phyloP scores from a whole-genome alignment of 1,284 basidiomycete genomes.

The Chalciporus sp. region DNA sequence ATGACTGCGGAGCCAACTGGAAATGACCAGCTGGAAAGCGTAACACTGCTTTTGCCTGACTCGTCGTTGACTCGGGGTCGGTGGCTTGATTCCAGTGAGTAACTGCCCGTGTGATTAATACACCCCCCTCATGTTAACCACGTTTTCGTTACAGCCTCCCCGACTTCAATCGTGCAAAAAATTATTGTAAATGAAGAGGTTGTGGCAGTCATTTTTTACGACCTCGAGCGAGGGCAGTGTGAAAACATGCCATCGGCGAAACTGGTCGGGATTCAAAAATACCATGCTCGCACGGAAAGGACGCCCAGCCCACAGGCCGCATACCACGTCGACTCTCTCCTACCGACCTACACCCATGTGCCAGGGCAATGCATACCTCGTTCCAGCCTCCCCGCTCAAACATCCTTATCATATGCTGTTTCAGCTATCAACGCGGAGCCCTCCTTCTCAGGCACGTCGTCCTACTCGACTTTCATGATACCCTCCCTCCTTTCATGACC shows the following conservation, averaged over 20 bases:
- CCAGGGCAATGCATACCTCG: constrained; percentile 40
- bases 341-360: constrained; percentile 37
- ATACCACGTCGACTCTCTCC: constrained; percentile 33
- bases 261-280: constrained; percentile 57
- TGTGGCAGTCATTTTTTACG: constrained; percentile 64
- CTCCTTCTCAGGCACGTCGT: constrained; percentile 25
- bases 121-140: constrained; percentile 30
- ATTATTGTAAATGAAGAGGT: constrained; percentile 63
- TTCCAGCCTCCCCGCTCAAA: constrained; percentile 29
- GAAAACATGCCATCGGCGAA: constrained; percentile 57
- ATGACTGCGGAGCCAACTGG: constrained; percentile 38
- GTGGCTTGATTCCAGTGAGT: constrained; percentile 57
- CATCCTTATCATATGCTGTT: constrained; percentile 39
- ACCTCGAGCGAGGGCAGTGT: constrained; percentile 57
- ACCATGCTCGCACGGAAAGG: constrained; percentile 37
- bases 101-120: constrained; percentile 31
- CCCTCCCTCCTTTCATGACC: constrained; percentile 38
- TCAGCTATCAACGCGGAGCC: constrained; percentile 34
- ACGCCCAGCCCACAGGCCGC: constrained; percentile 30
- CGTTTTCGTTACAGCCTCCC: constrained; percentile 42
- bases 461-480: constrained; percentile 37
- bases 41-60: constrained; percentile 60
- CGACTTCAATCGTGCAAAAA: constrained; percentile 65
- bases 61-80: constrained; percentile 62
- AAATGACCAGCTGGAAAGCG: constrained; percentile 41